A percentile compares a stretch with the other conserved stretches of the same genome.
Conservation (phyloP, 805 yeast species). For the Kazachstania psychrophila region DNA sequence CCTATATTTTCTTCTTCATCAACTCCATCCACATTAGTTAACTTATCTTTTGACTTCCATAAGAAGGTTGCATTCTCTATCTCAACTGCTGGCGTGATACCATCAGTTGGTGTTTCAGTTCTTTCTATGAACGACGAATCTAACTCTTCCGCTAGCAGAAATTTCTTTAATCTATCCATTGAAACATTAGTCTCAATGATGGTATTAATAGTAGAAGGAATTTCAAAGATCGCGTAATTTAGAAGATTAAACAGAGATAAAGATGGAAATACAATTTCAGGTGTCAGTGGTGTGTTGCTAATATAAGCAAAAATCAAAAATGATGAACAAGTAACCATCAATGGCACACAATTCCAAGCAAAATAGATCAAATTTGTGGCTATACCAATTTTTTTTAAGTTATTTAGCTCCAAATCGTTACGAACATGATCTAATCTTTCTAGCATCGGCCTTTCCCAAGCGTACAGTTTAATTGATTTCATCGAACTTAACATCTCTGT, state of each 20-base stretch:
- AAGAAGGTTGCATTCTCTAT: constrained; percentile 44
- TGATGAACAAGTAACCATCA: constrained; percentile 52
- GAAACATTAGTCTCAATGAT: constrained; percentile 54
- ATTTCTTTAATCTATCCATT: constrained; percentile 42
- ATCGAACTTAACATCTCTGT: constrained; percentile 51
- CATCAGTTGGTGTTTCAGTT: constrained; percentile 16
- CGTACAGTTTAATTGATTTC: constrained; percentile 56
- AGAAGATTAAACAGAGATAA: constrained; percentile 50
- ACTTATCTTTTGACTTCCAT: constrained; percentile 35
- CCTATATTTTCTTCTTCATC: constrained; percentile 38
- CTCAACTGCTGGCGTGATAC: constrained; percentile 29
- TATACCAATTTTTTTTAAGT: constrained; percentile 41
- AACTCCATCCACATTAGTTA: constrained; percentile 8
- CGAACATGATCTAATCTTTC: constrained; percentile 43
- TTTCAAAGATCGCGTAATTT: constrained; percentile 47
- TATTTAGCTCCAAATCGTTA: constrained; percentile 48
- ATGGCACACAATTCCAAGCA: constrained; percentile 58
- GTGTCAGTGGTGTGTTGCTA: constrained; percentile 43
- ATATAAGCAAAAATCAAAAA: constrained; percentile 45
- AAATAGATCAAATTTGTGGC: constrained; percentile 40
- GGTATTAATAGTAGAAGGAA: constrained; percentile 50
- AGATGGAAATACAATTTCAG: constrained; percentile 64
- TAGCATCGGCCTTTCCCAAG: constrained; percentile 63
- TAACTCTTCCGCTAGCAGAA: constrained; percentile 39
- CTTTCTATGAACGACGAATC: constrained; percentile 32